Conservation (phyloP, 139 green algal genomes). For the Asterochloris sp. region DNA sequence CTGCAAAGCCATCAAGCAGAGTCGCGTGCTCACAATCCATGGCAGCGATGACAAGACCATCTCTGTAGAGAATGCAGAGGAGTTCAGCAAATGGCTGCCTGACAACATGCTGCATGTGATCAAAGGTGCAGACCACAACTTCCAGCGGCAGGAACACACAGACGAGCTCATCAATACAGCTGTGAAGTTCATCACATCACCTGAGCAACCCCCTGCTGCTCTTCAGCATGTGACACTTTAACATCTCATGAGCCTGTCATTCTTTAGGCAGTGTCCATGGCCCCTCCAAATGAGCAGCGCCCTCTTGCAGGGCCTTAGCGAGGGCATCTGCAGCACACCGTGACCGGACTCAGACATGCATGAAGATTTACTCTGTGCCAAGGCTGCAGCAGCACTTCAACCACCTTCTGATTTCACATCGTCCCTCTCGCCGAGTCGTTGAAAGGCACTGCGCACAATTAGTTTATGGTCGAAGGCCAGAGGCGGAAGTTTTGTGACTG, state of each 20-base stretch:
- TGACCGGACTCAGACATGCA: not conserved
- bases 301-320: slow-evolving; percentile 15
- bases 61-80: slow-evolving; percentile 1
- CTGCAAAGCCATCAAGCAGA: slow-evolving; percentile 7
- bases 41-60: slow-evolving; percentile 5
- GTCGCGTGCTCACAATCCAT: slow-evolving; percentile 12
- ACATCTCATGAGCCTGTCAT: not conserved
- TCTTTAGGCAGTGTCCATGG: slow-evolving; percentile 33
- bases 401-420: slow-evolving; percentile 4
- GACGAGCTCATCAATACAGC: not conserved
- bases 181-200: slow-evolving; percentile 1
- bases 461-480: slow-evolving; percentile 56
- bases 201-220: not conserved
- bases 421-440: slow-evolving; percentile 23
- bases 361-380: not conserved
- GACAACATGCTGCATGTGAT: slow-evolving; percentile 7
- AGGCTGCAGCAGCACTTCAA: not conserved
- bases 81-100: not conserved
- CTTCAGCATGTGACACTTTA: no score
- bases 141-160: not conserved
- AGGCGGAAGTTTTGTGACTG: slow-evolving; percentile 17
- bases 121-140: slow-evolving; percentile 14
- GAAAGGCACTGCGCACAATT: slow-evolving; percentile 35
- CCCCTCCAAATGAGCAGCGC: slow-evolving; percentile 22
- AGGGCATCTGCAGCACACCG: slow-evolving; percentile 24